These are phyloP conservation scores for Polygonum aviculare DNA, from an alignment of 148 eudicot species.

Conservation along the genomic window DNA sequence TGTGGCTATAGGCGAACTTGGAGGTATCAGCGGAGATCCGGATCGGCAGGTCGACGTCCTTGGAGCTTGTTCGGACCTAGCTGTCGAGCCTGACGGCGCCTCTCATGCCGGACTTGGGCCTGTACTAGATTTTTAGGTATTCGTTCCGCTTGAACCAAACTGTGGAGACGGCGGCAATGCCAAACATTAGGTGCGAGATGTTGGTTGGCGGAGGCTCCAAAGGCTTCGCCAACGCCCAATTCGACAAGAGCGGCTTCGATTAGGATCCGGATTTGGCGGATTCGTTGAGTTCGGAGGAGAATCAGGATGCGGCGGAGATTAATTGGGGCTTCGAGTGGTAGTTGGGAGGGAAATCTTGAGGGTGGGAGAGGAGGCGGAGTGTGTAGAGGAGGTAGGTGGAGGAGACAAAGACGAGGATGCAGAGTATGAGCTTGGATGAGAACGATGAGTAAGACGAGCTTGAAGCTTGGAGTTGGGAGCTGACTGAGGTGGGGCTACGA, in stretches of 20 bases:
- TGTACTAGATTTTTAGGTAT: constrained; percentile 82
- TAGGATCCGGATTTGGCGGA: background rate
- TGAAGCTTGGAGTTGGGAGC: background rate
- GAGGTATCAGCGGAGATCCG: constrained; percentile 58
- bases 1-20: constrained; percentile 44
- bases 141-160: constrained; percentile 62
- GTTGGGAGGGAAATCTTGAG: background rate
- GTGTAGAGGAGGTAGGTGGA: background rate
- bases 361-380: background rate
- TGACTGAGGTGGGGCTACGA: background rate
- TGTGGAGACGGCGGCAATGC: constrained; percentile 75
- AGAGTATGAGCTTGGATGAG: background rate
- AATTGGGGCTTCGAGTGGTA: background rate
- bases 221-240: background rate
- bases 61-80: constrained; percentile 17
- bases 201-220: constrained; percentile 23
- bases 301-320: background rate
- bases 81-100: constrained; percentile 68
- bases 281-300: background rate
- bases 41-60: constrained; percentile 27
- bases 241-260: background rate
- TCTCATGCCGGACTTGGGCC: constrained; percentile 35
- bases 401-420: background rate
- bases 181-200: constrained; percentile 62
- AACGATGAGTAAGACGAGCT: background rate